phyloP scores from a whole-genome alignment of 345 rosid genomes.

The Camelina sativa region DNA sequence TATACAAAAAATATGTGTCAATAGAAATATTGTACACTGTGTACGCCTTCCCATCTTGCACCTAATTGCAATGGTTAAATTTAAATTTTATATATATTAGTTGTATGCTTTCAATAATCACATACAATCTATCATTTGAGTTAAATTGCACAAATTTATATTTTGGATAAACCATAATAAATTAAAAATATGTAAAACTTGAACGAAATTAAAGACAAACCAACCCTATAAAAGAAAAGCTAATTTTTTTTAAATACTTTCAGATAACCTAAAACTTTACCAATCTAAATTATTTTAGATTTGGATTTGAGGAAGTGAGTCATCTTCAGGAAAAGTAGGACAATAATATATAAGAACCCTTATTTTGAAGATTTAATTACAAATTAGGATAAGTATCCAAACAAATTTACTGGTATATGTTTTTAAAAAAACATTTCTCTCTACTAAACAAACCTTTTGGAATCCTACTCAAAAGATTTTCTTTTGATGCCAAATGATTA shows the following conservation, averaged over 20 bases:
- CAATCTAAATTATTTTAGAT: not conserved
- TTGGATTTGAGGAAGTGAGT: not conserved
- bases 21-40: not conserved
- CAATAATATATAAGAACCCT: not conserved
- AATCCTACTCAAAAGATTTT: constrained; percentile 29
- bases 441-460: constrained; percentile 14
- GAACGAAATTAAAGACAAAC: not conserved
- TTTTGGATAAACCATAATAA: not conserved
- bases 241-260: not conserved
- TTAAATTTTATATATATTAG: too few relatives aligned
- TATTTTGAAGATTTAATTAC: constrained; percentile 6
- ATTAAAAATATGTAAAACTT: not conserved
- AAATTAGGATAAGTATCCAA: constrained; percentile 4
- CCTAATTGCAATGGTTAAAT: too few relatives aligned
- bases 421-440: not conserved
- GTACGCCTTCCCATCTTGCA: too few relatives aligned
- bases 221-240: not conserved
- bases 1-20: not conserved
- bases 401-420: not conserved
- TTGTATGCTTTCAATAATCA: too few relatives aligned
- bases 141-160: not conserved
- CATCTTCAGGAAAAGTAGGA: constrained; percentile 9
- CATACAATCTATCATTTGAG: not conserved
- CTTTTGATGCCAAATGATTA: constrained; percentile 24
- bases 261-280: not conserved